Evolutionary conservation across 2,329 filamentous ascomycete genomes (phyloP).

Genomic region (Nemania abortiva): DNA sequence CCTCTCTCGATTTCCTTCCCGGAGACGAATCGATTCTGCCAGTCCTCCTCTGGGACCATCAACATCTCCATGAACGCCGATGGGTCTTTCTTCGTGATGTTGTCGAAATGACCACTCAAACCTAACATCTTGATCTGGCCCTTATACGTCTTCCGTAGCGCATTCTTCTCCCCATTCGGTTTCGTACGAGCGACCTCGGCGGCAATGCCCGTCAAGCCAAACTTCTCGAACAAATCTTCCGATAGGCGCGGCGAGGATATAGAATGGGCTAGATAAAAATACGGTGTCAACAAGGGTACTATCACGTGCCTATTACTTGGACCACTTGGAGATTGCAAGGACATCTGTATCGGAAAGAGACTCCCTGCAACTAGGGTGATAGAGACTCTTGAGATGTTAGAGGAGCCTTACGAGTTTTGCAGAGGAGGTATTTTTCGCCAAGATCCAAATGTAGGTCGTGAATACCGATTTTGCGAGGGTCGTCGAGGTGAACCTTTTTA

Average conservation of each 20-base stretch:
- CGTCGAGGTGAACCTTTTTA: conserved; percentile 74
- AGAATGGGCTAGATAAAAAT: conserved; percentile 60
- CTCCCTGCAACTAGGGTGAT: conserved; percentile 44
- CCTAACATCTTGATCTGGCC: conserved; percentile 74
- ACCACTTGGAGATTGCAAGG: conserved; percentile 33
- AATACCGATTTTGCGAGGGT: conserved; percentile 68
- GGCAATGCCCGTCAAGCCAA: conserved; percentile 67
- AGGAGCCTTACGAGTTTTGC: conserved; percentile 74
- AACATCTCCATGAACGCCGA: conserved; percentile 67
- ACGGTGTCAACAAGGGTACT: conserved; percentile 61
- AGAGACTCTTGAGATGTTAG: conserved; percentile 55
- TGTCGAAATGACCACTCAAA: conserved; percentile 72
- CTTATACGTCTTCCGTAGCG: conserved; percentile 75
- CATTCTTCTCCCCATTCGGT: conserved; percentile 75
- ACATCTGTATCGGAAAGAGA: conserved; percentile 35
- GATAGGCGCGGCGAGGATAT: conserved; percentile 62
- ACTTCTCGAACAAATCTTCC: conserved; percentile 71
- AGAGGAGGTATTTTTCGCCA: conserved; percentile 74
- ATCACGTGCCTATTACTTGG: conserved; percentile 44
- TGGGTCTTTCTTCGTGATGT: conserved; percentile 67
- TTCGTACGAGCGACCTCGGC: conserved; percentile 72
- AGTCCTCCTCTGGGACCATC: conserved; percentile 66
- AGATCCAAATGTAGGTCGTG: conserved; percentile 75
- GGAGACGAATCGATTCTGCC: conserved; percentile 66
- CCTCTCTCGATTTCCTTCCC: conserved; percentile 68